Evolutionary conservation across 192 early-diverging fungal species (phyloP).

Genomic region (Spinellus fusiger): DNA sequence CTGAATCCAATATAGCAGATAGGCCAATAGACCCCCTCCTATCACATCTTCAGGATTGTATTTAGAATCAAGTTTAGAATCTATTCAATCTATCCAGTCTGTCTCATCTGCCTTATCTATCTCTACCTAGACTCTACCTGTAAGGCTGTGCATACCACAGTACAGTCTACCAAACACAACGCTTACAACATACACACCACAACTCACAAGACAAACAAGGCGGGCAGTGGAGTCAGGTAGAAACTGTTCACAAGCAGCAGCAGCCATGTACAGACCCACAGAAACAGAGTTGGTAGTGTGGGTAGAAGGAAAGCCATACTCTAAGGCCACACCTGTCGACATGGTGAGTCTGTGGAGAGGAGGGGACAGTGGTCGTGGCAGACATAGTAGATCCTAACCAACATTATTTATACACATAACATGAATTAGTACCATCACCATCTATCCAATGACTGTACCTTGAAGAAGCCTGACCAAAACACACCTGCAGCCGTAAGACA

Average conservation of each 20-base stretch:
- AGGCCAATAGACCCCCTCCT: constrained; percentile 66
- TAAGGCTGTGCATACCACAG: constrained; percentile 84
- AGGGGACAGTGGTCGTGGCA: constrained; percentile 79
- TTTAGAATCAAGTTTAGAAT: background rate
- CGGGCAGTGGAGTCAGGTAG: constrained; percentile 37
- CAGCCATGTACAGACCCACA: constrained; percentile 57
- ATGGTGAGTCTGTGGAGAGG: constrained; percentile 68
- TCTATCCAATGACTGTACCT: constrained; percentile 30
- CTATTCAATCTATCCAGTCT: background rate
- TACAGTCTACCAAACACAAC: constrained; percentile 75
- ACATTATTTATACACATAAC: background rate
- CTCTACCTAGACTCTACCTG: constrained; percentile 24
- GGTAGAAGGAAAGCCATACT: constrained; percentile 91
- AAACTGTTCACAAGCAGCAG: constrained; percentile 40
- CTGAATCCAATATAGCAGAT: constrained; percentile 48
- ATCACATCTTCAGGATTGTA: constrained; percentile 43
- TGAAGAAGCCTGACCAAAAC: constrained; percentile 53
- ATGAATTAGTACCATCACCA: background rate
- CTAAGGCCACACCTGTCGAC: constrained; percentile 59
- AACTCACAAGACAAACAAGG: constrained; percentile 27
- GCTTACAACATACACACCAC: constrained; percentile 48
- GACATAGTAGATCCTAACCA: constrained; percentile 73
- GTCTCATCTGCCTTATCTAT: no score
- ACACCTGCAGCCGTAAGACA: constrained; percentile 45
- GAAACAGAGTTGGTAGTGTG: constrained; percentile 81